A percentile compares a stretch with the other conserved stretches of the same genome.
Conservation (phyloP, 2,329 filamentous ascomycete species). For the Daldinia sp. region DNA sequence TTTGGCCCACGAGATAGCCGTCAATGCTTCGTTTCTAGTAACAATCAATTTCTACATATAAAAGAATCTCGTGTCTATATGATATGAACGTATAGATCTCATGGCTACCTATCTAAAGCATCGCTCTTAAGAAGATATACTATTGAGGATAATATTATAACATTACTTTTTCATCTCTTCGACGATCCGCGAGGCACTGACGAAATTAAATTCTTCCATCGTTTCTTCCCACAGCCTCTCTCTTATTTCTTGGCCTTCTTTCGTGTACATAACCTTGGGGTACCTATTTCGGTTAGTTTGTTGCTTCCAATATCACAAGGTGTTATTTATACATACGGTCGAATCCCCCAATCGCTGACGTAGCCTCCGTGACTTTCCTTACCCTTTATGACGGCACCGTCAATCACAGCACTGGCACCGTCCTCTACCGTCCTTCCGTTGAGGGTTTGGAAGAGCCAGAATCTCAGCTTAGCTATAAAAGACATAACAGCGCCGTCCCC, state of each 20-base stretch:
- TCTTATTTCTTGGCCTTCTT: constrained; percentile 31
- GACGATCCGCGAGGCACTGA: constrained; percentile 37
- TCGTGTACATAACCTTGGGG: constrained; percentile 37
- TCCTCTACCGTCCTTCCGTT: constrained; percentile 15
- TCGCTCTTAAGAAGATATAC: not conserved
- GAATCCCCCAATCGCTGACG: constrained; percentile 40
- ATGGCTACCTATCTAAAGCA: not conserved
- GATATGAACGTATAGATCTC: no score
- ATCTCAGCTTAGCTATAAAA: not conserved
- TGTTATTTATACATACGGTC: constrained; percentile 30
- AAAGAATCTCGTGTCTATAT: no score
- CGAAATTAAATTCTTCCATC: constrained; percentile 43
- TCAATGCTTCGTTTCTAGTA: no score
- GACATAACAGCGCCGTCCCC: not conserved
- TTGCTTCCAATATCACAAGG: not conserved
- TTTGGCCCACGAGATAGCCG: no score
- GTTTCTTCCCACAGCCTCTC: constrained; percentile 44
- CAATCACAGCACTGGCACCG: constrained; percentile 24
- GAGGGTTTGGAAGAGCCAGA: constrained; percentile 6
- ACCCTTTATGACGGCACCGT: constrained; percentile 21
- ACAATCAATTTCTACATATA: no score
- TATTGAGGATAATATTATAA: not conserved
- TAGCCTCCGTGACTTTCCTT: constrained; percentile 38
- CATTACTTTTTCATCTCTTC: constrained; percentile 31
- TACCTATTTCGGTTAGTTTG: constrained; percentile 34